Base-by-base conservation (phyloP, 371 early-diverging fungal genomes). In the Cokeromyces recurvatus region DNA sequence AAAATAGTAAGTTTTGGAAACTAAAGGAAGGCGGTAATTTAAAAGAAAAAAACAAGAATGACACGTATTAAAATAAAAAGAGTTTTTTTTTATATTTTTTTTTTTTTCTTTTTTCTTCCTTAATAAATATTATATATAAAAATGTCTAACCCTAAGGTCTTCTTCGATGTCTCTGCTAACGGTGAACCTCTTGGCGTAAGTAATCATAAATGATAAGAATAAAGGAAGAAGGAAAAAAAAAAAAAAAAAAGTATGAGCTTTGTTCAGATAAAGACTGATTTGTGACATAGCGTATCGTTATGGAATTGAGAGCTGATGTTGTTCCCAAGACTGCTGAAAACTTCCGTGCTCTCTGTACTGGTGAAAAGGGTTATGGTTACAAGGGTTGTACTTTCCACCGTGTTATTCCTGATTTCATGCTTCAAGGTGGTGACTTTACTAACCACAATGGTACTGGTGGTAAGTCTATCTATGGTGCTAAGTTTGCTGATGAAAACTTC, bases 391-490 rank as follows among this genome's bases (percentile, higher is more conserved):
- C 62, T 32, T 97, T 98, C 86, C 98, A 97, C 80, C 82, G 97
- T 55, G 81, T 95, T 51, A 94, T 94, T 56, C 85, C 84, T 55
- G 61, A 90, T 17, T 99, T 99, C 81, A 99, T 99, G 97, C 81
- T 98, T 40, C 99, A 99, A 74, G 99, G 99, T 55, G 99, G 99
- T 56, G 99, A 99, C 79, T 86, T 99, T 74, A 88, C 89, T 71
- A 70, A 74, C 57, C 74, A 77, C 68, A 83, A 99, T 82, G 99
- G 99, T 57, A 97, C 98, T 23, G 99, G 99, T 53, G 88, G 92
- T 55, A 83, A 84, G 74, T 90, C 92, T 69, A 99, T 99, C 69
- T 99, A 99, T 61, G 98, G 98, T 53, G 37, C 65, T 40, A 83
- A 77, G 64, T 99, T 99, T 64, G 64, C 64, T 19, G 99, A 99